A percentile compares a stretch with the other conserved stretches of the same genome.
Conservation (phyloP, 257 asterid species). For the Solanum appendiculatum region DNA sequence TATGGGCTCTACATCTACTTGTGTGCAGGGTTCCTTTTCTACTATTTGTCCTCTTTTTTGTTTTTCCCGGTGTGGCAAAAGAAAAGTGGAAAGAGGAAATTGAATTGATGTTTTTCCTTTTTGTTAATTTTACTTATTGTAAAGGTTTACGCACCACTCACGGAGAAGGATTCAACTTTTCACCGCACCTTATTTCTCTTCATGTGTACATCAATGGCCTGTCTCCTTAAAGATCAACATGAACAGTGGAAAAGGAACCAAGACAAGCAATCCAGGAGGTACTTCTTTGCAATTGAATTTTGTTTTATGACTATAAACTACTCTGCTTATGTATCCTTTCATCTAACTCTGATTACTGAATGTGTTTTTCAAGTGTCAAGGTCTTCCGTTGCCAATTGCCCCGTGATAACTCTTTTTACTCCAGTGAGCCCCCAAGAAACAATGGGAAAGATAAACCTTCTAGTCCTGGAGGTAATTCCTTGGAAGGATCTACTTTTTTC, state of each 20-base stretch:
- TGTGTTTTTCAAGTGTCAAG: constrained; percentile 46
- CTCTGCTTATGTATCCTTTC: not conserved
- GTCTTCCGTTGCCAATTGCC: constrained; percentile 83
- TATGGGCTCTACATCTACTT: not conserved
- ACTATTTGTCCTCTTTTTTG: not conserved
- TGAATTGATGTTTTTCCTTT: not conserved
- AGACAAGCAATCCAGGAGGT: constrained; percentile 59
- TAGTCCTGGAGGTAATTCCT: constrained; percentile 48
- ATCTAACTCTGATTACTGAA: constrained; percentile 9
- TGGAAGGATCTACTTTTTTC: not conserved
- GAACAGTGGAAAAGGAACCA: constrained; percentile 79
- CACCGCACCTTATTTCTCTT: constrained; percentile 66
- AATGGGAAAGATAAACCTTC: constrained; percentile 60
- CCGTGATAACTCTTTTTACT: constrained; percentile 56
- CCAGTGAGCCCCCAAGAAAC: constrained; percentile 54
- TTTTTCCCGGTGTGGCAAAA: not conserved
- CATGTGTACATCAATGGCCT: constrained; percentile 80
- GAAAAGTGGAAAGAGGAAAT: not conserved
- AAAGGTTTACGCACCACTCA: constrained; percentile 85
- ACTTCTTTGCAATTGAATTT: not conserved
- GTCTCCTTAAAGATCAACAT: constrained; percentile 82
- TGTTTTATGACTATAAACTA: not conserved
- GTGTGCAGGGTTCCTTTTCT: not conserved
- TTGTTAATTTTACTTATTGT: not conserved
- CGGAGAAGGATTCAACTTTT: constrained; percentile 61